Evolutionary conservation across 2,329 filamentous ascomycete genomes (phyloP).

Genomic region (Paecilomyces dactylethromorphus): DNA sequence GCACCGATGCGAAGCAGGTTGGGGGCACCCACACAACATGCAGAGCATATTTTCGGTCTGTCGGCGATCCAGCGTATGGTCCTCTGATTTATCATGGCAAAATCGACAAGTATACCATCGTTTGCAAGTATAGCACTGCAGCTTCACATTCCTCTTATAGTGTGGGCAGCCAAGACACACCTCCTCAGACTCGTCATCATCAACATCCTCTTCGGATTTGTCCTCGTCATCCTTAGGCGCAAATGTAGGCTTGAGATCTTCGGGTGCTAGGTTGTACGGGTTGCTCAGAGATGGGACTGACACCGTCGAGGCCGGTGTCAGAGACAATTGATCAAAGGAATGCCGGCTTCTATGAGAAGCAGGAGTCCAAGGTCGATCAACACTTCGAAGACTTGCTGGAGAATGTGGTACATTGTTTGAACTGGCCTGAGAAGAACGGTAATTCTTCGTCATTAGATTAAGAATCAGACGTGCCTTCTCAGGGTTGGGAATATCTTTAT

Average conservation of each 20-base stretch:
- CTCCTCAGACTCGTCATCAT: constrained; percentile 42
- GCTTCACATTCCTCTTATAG: constrained; percentile 91
- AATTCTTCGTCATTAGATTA: constrained; percentile 62
- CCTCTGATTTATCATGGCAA: constrained; percentile 80
- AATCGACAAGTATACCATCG: constrained; percentile 94
- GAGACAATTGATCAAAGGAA: constrained; percentile 20
- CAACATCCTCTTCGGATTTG: constrained; percentile 22
- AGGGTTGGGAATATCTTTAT: constrained; percentile 48
- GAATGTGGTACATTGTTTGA: constrained; percentile 17
- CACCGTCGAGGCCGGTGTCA: constrained; percentile 18
- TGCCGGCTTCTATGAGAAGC: constrained; percentile 22
- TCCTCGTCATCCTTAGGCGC: constrained; percentile 41
- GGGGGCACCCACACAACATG: constrained; percentile 85
- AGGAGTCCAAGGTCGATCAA: constrained; percentile 23
- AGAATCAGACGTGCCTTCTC: constrained; percentile 71
- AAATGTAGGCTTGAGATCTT: constrained; percentile 63
- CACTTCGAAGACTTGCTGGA: constrained; percentile 15
- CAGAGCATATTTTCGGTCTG: constrained; percentile 95
- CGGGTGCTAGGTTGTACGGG: constrained; percentile 36
- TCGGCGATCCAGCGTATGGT: constrained; percentile 70
- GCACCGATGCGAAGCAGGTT: constrained; percentile 74
- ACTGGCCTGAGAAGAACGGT: constrained; percentile 42
- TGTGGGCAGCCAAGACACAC: constrained; percentile 73
- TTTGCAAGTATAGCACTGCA: constrained; percentile 85
- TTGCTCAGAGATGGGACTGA: constrained; percentile 22